Evolutionary conservation across 176 grass and related monocot species (phyloP), one percentile per base, ranked within the genome.

Genomic region (Musa schizocarpa): DNA sequence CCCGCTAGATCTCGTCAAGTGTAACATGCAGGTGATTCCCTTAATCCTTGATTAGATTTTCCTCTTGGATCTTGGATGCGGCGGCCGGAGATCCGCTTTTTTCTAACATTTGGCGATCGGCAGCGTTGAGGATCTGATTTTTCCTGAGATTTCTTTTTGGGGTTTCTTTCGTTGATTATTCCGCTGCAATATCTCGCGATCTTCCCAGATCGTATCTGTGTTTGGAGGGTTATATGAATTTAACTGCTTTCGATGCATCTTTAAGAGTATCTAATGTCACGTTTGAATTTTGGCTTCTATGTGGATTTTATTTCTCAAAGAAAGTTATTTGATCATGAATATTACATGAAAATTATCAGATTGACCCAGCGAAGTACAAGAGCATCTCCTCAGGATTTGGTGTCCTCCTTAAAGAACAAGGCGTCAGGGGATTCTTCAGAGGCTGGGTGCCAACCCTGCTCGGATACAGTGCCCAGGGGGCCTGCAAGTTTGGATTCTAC

Each of bases 321-420:
- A 43, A 43, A 43, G 34, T 43, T 43, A 43, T 43, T 43, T 43
- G 34, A 25, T 25, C 63, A 24, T 23, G 1, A 26, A 13, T 22
- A 25, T 26, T 65, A n/a, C 63, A 4, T 21, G 43, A 3, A 51
- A 9, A 19, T n/a, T 71, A 43, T 71, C 48, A 71, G 69, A 71
- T 71, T n/a, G 69, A 71, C 11, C 69, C 69, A 20, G 49, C 69
- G 4, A 71, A 71, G 19, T 71, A 71, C 50, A 71, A 71, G 69
- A 71, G 16, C 48, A 22, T 71, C 69, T 51, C 48, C 8, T 53
- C 69, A 17, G 69, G 69, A 52, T 71, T 71, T 20, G 29, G 34
- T 8, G 50, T 71, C 19, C 11, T 52, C 7, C 34, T 71, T 17
- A 52, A 52, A 20, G 69, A 71, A n/a, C 69, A 71, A 52, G 69